Evolutionary conservation across 495 filamentous ascomycete species (phyloP).

Genomic region (Cenococcum geophilum): DNA sequence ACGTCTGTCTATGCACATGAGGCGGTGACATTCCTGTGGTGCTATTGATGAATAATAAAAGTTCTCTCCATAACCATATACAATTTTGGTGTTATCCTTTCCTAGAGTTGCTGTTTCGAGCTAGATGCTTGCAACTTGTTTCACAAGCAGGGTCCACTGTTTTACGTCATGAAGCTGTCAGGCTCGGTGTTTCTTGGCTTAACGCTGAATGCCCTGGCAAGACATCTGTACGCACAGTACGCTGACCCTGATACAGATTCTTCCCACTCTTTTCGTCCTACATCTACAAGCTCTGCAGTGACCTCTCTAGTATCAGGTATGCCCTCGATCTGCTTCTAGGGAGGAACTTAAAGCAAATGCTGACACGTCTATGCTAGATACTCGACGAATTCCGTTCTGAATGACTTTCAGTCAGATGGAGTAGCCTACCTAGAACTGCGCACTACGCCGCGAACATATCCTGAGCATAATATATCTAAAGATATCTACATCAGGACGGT

Average conservation of each 20-base stretch:
- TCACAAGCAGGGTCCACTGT: background rate
- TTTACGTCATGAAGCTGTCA: background rate
- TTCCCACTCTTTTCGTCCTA: constrained; percentile 74
- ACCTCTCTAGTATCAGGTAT: constrained; percentile 47
- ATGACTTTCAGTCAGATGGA: constrained; percentile 63
- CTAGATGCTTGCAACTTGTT: background rate
- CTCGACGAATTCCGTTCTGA: constrained; percentile 63
- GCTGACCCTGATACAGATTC: constrained; percentile 44
- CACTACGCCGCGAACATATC: constrained; percentile 65
- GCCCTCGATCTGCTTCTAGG: background rate
- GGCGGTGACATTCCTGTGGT: too few relatives aligned
- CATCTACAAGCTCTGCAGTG: constrained; percentile 67
- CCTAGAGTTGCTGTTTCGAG: background rate
- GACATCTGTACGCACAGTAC: too few relatives aligned
- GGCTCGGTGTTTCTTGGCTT: background rate
- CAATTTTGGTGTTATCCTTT: background rate
- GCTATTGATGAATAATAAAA: background rate
- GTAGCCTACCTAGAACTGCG: constrained; percentile 77
- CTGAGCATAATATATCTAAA: constrained; percentile 49
- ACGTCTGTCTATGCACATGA: too few relatives aligned
- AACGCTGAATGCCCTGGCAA: too few relatives aligned
- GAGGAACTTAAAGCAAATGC: background rate
- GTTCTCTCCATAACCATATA: background rate
- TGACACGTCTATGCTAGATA: constrained; percentile 23
- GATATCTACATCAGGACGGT: constrained; percentile 60